Conservation (phyloP, 768 basidiomycete species). For the Podaxis mareebaensis region DNA sequence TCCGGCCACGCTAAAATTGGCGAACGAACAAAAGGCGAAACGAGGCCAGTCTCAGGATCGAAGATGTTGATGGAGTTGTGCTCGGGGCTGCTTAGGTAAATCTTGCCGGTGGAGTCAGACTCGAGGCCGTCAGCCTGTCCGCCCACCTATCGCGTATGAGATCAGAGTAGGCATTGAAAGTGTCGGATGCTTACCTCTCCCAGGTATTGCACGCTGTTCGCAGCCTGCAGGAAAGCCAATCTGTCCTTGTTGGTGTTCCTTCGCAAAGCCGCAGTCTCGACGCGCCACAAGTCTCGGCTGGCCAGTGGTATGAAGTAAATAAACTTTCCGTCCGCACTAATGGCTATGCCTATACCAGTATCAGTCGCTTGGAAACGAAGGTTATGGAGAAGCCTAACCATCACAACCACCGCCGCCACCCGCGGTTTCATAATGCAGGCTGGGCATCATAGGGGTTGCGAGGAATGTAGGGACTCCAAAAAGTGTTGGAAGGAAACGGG, state of each 20-base stretch:
- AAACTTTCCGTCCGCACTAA: constrained; percentile 19
- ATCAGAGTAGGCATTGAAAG: not conserved
- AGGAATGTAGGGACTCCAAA: constrained; percentile 19
- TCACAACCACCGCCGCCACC: constrained; percentile 18
- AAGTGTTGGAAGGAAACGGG: constrained; percentile 18
- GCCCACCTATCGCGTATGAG: constrained; percentile 12
- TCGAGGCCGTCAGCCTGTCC: constrained; percentile 22
- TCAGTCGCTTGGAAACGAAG: not conserved
- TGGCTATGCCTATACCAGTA: constrained; percentile 11
- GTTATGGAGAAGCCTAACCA: constrained; percentile 3
- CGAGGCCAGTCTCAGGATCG: constrained; percentile 17
- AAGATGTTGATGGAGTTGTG: constrained; percentile 21
- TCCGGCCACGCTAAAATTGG: constrained; percentile 21
- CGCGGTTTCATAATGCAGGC: constrained; percentile 15
- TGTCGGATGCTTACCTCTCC: constrained; percentile 12
- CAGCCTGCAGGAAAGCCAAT: constrained; percentile 15
- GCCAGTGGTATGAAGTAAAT: constrained; percentile 19
- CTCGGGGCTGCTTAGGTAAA: constrained; percentile 20
- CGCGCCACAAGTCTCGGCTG: constrained; percentile 18
- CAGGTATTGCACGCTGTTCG: constrained; percentile 19
- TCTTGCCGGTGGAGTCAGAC: constrained; percentile 19
- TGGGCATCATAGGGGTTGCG: constrained; percentile 12
- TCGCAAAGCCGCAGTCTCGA: constrained; percentile 17
- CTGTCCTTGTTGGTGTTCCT: constrained; percentile 16
- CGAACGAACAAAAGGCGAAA: constrained; percentile 19